Base-by-base conservation (phyloP, 2,329 filamentous ascomycete genomes). In the Alternaria triticimaculans region DNA sequence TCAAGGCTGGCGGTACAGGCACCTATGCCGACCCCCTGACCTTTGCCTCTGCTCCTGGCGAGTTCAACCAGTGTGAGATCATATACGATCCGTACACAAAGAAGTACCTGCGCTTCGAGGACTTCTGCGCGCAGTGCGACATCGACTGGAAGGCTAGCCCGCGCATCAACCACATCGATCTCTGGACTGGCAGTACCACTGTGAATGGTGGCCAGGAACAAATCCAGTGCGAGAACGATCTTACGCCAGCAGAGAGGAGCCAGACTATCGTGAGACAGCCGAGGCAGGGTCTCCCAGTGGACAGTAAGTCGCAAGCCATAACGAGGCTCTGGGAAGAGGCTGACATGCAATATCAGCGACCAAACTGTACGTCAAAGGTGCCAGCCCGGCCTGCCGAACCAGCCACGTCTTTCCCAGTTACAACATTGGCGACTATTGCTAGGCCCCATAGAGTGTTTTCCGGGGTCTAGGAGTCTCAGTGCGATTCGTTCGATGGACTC, bases 61-160 rank as follows among this genome's bases (percentile, higher is more conserved):
- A 81, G 55, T 83, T 84, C 72, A 68, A 72, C 1, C 56, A 69
- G 21, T 85, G 83, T 74, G 82, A 84, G 64, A 73, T 83, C 60
- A 74, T 85, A 45, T 85, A 84, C 62, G 67, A 76, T n/a, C 82
- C 82, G 0, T 82, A 82, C 61, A 62, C 83, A 28, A 76, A 76
- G 57, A 85, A 85, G 69, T 84, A 84, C 62, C 70, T 82, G 6
- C 74, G 78, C 4, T 73, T 75, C 43, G 76, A 82, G 63, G 80
- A 81, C 54, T 70, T 64, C 30, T 82, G 80, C 61, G 72, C 62
- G 4, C 64, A 78, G 49, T 82, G 80, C 68, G 64, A 46, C 5
- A 55, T 37, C n/a, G 72, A 76, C 58, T 72, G 70, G 69, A 53
- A 44, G 5, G 60, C 56, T 20, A 60, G 62, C 18, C 65, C 64